Base-by-base conservation (phyloP, 805 yeast genomes). In the Kluyveromyces wickerhamii region DNA sequence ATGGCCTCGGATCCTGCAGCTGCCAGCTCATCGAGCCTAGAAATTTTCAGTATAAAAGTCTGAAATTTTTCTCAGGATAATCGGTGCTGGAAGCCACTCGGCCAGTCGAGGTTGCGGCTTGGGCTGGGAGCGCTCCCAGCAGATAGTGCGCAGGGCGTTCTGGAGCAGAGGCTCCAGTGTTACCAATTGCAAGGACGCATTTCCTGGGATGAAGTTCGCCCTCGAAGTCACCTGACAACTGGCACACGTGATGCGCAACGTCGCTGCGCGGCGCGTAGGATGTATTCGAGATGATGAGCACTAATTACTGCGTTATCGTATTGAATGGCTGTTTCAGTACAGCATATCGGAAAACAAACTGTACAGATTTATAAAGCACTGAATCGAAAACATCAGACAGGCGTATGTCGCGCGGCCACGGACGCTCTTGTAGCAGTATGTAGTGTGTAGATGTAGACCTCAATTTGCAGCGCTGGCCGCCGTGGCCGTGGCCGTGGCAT, bases 241-340 rank as follows among this genome's bases (percentile, higher is more conserved):
- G 23, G 9, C 11, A 9, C 11, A 21, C 10, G 23, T 21, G 23
- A 21, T 9, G 23, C 23, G 23, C 10, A 21, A 21, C 23, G 9
- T 21, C 9, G 23, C 23, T 21, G 9, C 9, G 23, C 23, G 23
- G 25, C 25, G 12, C 5, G 25, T 22, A 12, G 12, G 12, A 4
- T n/a, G 3, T 22, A 24, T 14, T 24, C 14, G 22, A 29, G 18
- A 39, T 37, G 48, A 44, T 44, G 53, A 49, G 40, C 39, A 43
- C 32, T 39, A 41, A 36, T 32, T 47, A 54, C 57, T 55, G 60
- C 60, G 60, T 55, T 55, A 55, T 55, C 60, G 60, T 55, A 44
- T 54, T 54, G 59, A 53, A 35, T 31, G 42, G 33, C 47, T 39
- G 50, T 45, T 48, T 48, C 39, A 46, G 34, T 48, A 43, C 48